Base-by-base conservation (phyloP, 345 rosid genomes). In the Arabis hirsuta region DNA sequence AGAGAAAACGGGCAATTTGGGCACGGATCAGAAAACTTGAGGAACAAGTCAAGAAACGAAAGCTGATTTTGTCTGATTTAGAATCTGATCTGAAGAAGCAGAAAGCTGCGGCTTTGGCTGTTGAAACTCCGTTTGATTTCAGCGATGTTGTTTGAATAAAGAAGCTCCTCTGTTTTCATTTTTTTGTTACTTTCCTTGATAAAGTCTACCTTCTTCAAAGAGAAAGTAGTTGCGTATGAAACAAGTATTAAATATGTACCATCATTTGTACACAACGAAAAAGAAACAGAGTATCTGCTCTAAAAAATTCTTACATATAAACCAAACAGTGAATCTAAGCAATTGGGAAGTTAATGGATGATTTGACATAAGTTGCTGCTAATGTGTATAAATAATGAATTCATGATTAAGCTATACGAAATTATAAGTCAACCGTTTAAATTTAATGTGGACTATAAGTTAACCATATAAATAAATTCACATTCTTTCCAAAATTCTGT, bases 1-100 rank as follows among this genome's bases (percentile, higher is more conserved):
- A 73, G 73, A 66, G 32, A 57, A 73, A 66, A 50, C 67, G 61
- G 22, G 45, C n/a, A 31, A 50, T 58, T 20, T 14, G 41, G 53
- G 73, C 0, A 42, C 46, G 29, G 20, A 66, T 74, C 12, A 66
- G 72, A 58, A 59, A 58, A 51, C 78, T 74, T 67, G 73, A 74
- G 50, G 64, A 74, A 53, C 61, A 68, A 61, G 68, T 67, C 50
- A 74, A 74, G 73, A 74, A 61, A 43, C 38, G 78, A 45, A 74
- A 53, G 56, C 29, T 63, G 13, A 29, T 32, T 16, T 62, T 68
- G 38, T 52, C 66, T 7, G 72, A 73, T 48, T 65, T 73, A 73
- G 72, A 73, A 65, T 48, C 67, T 65, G 77, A 57, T 57, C 54
- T 65, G 9, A 73, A 65, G 66, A 73, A 65, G 39, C 77, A 73